Conservation (phyloP, 2,329 filamentous ascomycete species). For the Aspergillus arachidicola region DNA sequence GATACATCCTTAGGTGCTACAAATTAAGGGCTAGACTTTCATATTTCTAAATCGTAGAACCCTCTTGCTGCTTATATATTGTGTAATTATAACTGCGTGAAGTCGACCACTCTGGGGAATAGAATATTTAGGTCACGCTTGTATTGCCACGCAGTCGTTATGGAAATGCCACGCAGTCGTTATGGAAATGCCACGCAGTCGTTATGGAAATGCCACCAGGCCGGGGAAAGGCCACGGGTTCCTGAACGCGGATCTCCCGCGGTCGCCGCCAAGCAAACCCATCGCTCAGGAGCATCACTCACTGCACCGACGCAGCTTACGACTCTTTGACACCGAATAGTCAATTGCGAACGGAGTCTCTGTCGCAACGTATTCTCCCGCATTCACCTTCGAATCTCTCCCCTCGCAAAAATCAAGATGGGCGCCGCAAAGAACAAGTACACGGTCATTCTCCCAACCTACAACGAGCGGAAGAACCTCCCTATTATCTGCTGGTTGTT, state of each 20-base stretch:
- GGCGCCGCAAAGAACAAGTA: constrained; percentile 70
- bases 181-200: no score
- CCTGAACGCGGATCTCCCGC: constrained; percentile 17
- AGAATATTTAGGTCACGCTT: no score
- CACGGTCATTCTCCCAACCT: constrained; percentile 95
- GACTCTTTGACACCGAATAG: background rate
- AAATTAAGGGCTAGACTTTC: no score
- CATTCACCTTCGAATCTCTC: background rate
- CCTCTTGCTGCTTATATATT: no score
- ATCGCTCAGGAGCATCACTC: constrained; percentile 10
- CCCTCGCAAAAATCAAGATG: constrained; percentile 32
- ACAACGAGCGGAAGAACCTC: constrained; percentile 97
- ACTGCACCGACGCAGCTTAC: constrained; percentile 4
- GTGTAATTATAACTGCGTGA: no score
- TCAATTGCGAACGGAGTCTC: background rate
- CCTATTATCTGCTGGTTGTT: constrained; percentile 95
- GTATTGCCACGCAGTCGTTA: background rate
- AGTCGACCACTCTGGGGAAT: no score
- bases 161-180: background rate
- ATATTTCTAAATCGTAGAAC: no score
- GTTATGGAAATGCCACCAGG: background rate
- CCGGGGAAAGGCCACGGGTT: constrained; percentile 14
- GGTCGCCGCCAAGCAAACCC: constrained; percentile 4
- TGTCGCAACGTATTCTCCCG: background rate
- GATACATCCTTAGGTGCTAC: no score